These are phyloP conservation scores for Coemansia erecta DNA, from an alignment of 192 early-diverging fungal species.

Conservation along the genomic window DNA sequence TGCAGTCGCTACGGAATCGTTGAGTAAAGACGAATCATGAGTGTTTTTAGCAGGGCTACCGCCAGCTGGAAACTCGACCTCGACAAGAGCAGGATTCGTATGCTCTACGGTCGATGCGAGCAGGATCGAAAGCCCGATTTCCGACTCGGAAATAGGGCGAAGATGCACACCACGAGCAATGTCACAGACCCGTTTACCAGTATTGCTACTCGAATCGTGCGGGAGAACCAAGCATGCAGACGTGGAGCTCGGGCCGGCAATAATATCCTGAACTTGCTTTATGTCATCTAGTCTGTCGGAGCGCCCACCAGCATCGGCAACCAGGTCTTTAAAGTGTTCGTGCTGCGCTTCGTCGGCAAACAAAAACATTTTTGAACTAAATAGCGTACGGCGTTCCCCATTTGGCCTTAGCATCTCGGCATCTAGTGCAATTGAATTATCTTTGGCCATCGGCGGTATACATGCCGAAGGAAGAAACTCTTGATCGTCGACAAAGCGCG, in stretches of 20 bases:
- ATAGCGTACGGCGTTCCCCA: conserved; percentile 17
- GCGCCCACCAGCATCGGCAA: conserved; percentile 17
- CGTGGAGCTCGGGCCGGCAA: too few relatives aligned
- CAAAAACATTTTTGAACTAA: conserved; percentile 14
- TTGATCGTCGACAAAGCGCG: conserved; percentile 14
- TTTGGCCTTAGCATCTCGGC: conserved; percentile 18
- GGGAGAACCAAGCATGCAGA: background rate
- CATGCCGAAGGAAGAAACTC: conserved; percentile 14
- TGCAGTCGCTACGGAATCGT: background rate
- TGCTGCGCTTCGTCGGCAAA: conserved; percentile 26
- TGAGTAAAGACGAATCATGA: background rate
- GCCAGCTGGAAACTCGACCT: background rate
- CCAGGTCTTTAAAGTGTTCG: conserved; percentile 14
- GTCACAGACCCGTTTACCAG: background rate
- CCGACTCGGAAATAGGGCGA: conserved; percentile 38
- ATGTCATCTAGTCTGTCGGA: background rate
- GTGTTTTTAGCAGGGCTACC: background rate
- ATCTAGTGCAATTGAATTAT: conserved; percentile 26
- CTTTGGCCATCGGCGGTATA: conserved; percentile 9
- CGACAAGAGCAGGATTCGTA: conserved; percentile 14
- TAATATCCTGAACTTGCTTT: background rate
- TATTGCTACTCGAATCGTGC: background rate
- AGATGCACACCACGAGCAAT: conserved; percentile 8
- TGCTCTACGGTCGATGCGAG: conserved; percentile 25
- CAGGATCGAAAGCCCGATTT: conserved; percentile 36